Evolutionary conservation across 2,329 filamentous ascomycete species (phyloP).

Genomic region (Colletotrichum cordylinicola): DNA sequence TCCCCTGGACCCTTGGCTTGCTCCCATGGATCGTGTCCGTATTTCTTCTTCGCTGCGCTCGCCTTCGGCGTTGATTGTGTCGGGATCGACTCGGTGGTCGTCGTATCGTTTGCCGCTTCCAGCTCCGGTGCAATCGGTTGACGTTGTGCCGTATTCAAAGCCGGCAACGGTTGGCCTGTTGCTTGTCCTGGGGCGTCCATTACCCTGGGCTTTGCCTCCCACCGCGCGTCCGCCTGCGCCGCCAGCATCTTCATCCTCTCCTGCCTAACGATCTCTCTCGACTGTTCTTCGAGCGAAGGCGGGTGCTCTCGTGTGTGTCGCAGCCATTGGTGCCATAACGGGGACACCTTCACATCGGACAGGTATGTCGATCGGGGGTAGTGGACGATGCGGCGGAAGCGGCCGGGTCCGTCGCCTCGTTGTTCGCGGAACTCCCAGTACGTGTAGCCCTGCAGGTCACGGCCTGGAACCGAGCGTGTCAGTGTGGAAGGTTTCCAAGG

Average conservation of each 20-base stretch:
- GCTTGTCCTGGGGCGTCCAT: slow-evolving; percentile 42
- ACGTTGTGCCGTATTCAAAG: slow-evolving; percentile 26
- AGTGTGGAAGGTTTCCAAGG: background rate
- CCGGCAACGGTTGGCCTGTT: slow-evolving; percentile 31
- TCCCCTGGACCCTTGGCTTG: slow-evolving; percentile 62
- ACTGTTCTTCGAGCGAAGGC: slow-evolving; percentile 63
- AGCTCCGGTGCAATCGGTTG: slow-evolving; percentile 17
- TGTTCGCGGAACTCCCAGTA: slow-evolving; percentile 71
- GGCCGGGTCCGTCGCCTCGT: slow-evolving; percentile 41
- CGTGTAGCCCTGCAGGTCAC: slow-evolving; percentile 70
- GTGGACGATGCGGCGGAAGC: slow-evolving; percentile 67
- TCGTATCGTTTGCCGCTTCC: background rate
- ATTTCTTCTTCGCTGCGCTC: slow-evolving; percentile 15
- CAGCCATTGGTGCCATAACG: slow-evolving; percentile 74
- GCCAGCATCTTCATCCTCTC: slow-evolving; percentile 61
- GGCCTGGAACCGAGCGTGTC: slow-evolving; percentile 46
- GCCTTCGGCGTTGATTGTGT: background rate
- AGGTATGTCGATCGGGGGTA: slow-evolving; percentile 61
- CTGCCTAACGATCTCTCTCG: slow-evolving; percentile 57
- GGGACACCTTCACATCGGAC: slow-evolving; percentile 61
- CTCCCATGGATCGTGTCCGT: slow-evolving; percentile 62
- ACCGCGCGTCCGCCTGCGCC: slow-evolving; percentile 66
- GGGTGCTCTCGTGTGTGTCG: slow-evolving; percentile 62
- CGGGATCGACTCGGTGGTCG: background rate
- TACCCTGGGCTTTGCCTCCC: slow-evolving; percentile 63